phyloP scores from a whole-genome alignment of 345 rosid genomes.

The Excoecaria cochinchinensis region DNA sequence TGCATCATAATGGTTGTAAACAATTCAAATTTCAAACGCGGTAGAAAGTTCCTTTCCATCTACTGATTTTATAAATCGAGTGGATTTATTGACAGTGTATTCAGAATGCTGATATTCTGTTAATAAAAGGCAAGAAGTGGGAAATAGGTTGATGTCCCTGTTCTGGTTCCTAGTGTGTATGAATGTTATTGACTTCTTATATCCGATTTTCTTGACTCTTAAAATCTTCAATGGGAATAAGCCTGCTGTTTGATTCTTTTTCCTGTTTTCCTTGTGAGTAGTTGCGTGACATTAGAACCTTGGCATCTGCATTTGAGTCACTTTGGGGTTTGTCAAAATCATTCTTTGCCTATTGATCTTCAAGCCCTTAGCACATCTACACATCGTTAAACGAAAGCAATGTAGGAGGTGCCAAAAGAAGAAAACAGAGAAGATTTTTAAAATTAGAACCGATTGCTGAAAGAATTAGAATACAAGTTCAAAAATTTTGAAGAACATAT shows the following conservation, averaged over 20 bases:
- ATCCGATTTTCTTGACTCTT: not conserved
- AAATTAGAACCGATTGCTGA: not conserved
- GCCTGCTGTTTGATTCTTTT: not conserved
- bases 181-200: not conserved
- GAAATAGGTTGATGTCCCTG: not conserved
- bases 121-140: not conserved
- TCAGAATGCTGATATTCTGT: not conserved
- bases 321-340: not conserved
- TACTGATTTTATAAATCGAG: not conserved
- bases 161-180: not conserved
- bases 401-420: not conserved
- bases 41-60: not conserved
- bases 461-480: no score
- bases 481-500: not conserved
- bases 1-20: not conserved
- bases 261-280: not conserved
- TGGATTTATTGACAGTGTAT: not conserved
- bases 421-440: not conserved
- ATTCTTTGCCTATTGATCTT: not conserved
- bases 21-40: not conserved
- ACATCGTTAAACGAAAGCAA: not conserved
- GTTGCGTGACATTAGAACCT: not conserved
- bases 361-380: not conserved
- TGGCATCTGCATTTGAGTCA: not conserved
- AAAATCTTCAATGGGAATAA: not conserved